Evolutionary conservation across 805 yeast species (phyloP), one percentile per base, ranked within the genome.

Genomic region (Ogataea methylovora): DNA sequence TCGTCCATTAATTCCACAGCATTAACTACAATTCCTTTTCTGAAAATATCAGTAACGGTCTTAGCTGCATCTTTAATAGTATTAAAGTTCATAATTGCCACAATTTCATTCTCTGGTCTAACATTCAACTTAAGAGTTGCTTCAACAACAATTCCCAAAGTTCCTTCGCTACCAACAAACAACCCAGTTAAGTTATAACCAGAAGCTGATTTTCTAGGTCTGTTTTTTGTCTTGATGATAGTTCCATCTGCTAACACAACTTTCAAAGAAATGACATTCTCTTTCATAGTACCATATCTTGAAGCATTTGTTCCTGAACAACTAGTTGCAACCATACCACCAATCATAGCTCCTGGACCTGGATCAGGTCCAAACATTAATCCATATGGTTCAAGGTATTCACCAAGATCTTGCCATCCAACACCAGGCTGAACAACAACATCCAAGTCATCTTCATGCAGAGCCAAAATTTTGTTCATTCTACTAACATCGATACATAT

Each of bases 201-300:
- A 17, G 88, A 87, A 39, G 84, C 72, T 2, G 86, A 72, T 48
- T 84, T 83, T 46, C 83, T 67, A 3, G 92, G 86, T 51, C 92
- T 67, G 43, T 71, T 77, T 45, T 74, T 74, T 0, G 94, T 84
- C 56, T 79, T 83, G 33, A 84, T 65, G 13, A 84, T 60, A 1
- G 86, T 77, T 1, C 94, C 92, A 56, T 84, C 94, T 5, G 92
- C 85, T 20, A 83, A 58, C 7, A 84, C 90, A 18, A 83, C 84
- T 0, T 84, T 84, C 40, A 82, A 52, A 34, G 72, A 73, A 16
- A 82, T 51, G 3, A 80, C 73, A 50, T 81, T 77, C 51, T 83
- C 86, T 48, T 79, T 76, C 67, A 84, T 81, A 19, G 88, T 84
- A 17, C 94, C 94, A 46, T 78, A 83, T 32, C 79, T 58, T 27